Percentiles rank a stretch among this genome's conserved stretches.
Conservation (phyloP, 2,329 filamentous ascomycete species). For the Xylariaceae sp. region DNA sequence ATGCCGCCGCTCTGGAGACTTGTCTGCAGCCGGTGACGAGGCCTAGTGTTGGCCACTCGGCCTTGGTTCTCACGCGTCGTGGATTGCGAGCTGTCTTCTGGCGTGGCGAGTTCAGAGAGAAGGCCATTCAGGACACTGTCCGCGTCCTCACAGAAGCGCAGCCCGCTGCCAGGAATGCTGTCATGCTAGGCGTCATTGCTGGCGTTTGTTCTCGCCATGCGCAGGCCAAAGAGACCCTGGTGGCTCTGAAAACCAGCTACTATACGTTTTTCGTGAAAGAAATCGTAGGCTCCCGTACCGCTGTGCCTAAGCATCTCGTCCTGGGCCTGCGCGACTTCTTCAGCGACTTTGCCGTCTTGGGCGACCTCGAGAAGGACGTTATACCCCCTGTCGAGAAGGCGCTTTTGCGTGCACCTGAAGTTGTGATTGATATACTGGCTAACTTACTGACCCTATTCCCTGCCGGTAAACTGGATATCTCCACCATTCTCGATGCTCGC, state of each 20-base stretch:
- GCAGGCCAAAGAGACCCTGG: conserved; percentile 56
- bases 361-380: conserved; percentile 71
- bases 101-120: conserved; percentile 50
- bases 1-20: conserved; percentile 71
- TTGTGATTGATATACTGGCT: conserved; percentile 74
- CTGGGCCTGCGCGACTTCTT: conserved; percentile 79
- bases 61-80: conserved; percentile 71
- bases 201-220: conserved; percentile 75
- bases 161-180: conserved; percentile 63
- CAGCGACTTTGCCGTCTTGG: conserved; percentile 61
- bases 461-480: conserved; percentile 64
- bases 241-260: conserved; percentile 63
- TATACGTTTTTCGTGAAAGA: conserved; percentile 82
- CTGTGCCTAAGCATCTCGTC: conserved; percentile 66
- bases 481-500: conserved; percentile 62
- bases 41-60: conserved; percentile 63
- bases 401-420: conserved; percentile 81
- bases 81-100: conserved; percentile 71
- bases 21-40: conserved; percentile 64
- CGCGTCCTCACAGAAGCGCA: conserved; percentile 57
- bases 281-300: conserved; percentile 70
- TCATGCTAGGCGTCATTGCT: conserved; percentile 78
- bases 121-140: conserved; percentile 59
- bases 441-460: conserved; percentile 68
- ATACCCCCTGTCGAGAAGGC: conserved; percentile 83